Evolutionary conservation across 2,329 filamentous ascomycete genomes (phyloP).

Genomic region (Plectosphaerella plurivora): DNA sequence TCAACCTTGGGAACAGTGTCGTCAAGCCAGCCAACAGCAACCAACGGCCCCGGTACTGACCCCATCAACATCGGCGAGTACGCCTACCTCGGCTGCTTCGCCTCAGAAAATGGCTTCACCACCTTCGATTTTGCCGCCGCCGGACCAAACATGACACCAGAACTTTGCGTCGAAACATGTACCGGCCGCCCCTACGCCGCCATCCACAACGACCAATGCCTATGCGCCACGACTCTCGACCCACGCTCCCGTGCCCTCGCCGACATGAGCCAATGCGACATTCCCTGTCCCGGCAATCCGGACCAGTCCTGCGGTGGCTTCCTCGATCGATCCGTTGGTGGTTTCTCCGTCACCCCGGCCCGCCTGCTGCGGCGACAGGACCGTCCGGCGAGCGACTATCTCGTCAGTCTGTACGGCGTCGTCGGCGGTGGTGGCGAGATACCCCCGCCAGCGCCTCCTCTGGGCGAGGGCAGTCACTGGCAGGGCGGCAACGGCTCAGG

Average conservation of each 20-base stretch:
- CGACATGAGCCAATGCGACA: constrained; percentile 27
- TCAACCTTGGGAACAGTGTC: no score
- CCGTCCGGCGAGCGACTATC: constrained; percentile 18
- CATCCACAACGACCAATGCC: constrained; percentile 34
- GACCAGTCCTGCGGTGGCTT: constrained; percentile 37
- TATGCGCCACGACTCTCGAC: constrained; percentile 38
- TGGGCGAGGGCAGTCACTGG: constrained; percentile 4
- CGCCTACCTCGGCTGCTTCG: constrained; percentile 36
- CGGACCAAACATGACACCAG: constrained; percentile 30
- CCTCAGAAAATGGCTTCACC: constrained; percentile 27
- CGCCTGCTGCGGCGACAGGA: constrained; percentile 8
- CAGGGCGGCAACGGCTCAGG: constrained; percentile 15
- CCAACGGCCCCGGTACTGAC: constrained; percentile 5
- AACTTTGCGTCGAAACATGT: constrained; percentile 33
- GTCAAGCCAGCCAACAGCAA: not conserved
- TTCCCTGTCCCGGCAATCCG: constrained; percentile 34
- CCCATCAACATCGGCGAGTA: constrained; percentile 22
- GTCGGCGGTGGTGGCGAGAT: constrained; percentile 17
- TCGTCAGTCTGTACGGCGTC: constrained; percentile 40
- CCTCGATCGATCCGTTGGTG: constrained; percentile 2
- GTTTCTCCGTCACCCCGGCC: constrained; percentile 3
- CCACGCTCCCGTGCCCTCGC: constrained; percentile 29
- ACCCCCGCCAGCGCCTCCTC: constrained; percentile 25
- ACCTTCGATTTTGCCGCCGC: constrained; percentile 26
- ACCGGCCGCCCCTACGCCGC: constrained; percentile 30